These are phyloP conservation scores for Plantago ovata DNA, from an alignment of 257 asterid genomes.

Conservation along the genomic window DNA sequence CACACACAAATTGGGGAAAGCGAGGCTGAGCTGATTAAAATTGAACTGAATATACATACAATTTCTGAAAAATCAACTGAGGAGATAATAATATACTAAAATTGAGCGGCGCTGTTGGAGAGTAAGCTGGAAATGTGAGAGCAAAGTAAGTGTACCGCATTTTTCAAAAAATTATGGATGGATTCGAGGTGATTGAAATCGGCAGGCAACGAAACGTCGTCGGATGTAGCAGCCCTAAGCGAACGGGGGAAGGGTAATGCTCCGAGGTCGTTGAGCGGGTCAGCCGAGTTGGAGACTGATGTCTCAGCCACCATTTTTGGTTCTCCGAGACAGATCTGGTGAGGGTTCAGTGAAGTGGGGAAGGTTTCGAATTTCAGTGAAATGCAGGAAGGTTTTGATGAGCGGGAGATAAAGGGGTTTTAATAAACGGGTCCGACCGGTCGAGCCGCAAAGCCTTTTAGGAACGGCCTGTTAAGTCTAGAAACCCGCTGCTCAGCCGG, in stretches of 20 bases:
- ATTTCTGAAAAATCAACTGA: too few species aligned
- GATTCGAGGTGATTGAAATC: constrained; percentile 46
- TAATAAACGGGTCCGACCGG: too few species aligned
- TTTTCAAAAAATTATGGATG: constrained; percentile 52
- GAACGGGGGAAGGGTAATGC: constrained; percentile 48
- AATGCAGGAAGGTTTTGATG: neutral
- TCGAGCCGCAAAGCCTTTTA: too few species aligned
- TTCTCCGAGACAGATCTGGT: constrained; percentile 7
- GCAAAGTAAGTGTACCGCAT: constrained; percentile 34
- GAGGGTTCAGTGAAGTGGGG: constrained; percentile 12
- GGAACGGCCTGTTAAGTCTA: too few species aligned
- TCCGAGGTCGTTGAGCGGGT: constrained; percentile 51
- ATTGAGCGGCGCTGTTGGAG: neutral
- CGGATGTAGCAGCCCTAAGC: constrained; percentile 37
- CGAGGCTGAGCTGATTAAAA: too few species aligned
- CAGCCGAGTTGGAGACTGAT: constrained; percentile 30
- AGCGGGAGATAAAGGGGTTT: neutral
- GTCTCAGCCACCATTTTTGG: constrained; percentile 33
- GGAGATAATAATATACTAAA: constrained; percentile 4
- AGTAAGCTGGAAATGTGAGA: neutral
- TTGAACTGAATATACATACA: too few species aligned
- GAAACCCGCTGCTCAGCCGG: too few species aligned
- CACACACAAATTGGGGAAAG: too few species aligned
- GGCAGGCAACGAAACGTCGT: constrained; percentile 22
- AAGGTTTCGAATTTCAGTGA: constrained; percentile 5